Evolutionary conservation across 768 basidiomycete species (phyloP).

Genomic region (Russula ochroleuca): DNA sequence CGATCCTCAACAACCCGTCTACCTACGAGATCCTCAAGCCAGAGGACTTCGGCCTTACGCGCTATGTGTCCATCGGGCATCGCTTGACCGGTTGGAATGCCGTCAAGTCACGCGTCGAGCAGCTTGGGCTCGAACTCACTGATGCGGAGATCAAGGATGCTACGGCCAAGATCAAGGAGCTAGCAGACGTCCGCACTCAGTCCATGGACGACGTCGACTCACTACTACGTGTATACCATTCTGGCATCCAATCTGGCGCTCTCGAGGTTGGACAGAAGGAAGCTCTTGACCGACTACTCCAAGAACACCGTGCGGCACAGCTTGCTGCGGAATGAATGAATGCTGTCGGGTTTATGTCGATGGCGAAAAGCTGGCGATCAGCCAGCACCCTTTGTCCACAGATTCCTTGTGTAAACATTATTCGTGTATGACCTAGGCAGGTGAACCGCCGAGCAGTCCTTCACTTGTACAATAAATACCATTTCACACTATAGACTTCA

Average conservation of each 20-base stretch:
- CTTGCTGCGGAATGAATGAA: conserved; percentile 11
- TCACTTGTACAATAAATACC: conserved; percentile 11
- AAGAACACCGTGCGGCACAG: conserved; percentile 57
- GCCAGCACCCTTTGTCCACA: conserved; percentile 5
- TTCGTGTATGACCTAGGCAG: neutral
- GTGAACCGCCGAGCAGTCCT: conserved; percentile 1
- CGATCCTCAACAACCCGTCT: conserved; percentile 97
- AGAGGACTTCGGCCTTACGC: conserved; percentile 95
- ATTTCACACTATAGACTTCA: neutral
- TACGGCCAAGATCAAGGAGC: conserved; percentile 98
- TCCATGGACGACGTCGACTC: conserved; percentile 99
- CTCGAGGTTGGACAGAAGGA: conserved; percentile 93
- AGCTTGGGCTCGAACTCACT: conserved; percentile 81
- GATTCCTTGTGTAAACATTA: neutral
- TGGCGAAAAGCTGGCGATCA: conserved; percentile 11
- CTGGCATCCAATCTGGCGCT: conserved; percentile 86
- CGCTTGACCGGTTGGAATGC: conserved; percentile 99
- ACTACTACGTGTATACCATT: conserved; percentile 92
- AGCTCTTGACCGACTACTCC: conserved; percentile 80
- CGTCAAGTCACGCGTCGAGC: conserved; percentile 98
- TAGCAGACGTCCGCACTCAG: conserved; percentile 96
- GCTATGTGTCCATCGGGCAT: conserved; percentile 97
- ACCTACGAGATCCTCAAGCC: conserved; percentile 99
- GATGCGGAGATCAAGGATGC: conserved; percentile 99
- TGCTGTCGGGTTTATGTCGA: too few species aligned